Evolutionary conservation across 2,329 filamentous ascomycete genomes (phyloP).

Genomic region (Hortaea werneckii): DNA sequence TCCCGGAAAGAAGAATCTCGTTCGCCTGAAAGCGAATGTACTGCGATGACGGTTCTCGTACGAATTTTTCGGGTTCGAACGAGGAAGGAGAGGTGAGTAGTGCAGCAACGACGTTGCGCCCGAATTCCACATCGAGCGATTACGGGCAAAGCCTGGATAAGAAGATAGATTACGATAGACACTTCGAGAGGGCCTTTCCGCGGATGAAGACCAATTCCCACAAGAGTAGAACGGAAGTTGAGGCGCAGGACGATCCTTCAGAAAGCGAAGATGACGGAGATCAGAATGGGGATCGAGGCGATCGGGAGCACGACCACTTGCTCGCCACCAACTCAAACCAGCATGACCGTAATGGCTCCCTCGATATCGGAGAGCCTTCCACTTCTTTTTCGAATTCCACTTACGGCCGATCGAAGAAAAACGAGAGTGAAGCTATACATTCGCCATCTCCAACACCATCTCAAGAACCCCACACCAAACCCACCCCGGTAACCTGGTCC

Average conservation of each 20-base stretch:
- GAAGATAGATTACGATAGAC: constrained; percentile 9
- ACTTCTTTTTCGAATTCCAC: no score
- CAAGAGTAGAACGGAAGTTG: not conserved
- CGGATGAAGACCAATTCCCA: constrained; percentile 1
- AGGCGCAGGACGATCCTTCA: no score
- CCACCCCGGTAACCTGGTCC: constrained; percentile 50
- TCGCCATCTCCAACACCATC: constrained; percentile 11
- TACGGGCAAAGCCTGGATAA: constrained; percentile 10
- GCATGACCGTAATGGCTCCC: not conserved
- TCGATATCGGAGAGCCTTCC: constrained; percentile 1
- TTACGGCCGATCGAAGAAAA: no score
- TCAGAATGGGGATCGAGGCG: not conserved
- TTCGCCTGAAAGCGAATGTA: not conserved
- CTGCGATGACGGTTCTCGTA: not conserved
- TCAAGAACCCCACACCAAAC: constrained; percentile 5
- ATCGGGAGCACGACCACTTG: constrained; percentile 6
- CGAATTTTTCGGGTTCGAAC: not conserved
- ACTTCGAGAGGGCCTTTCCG: not conserved
- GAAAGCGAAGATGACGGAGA: constrained; percentile 4
- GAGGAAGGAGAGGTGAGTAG: constrained; percentile 15
- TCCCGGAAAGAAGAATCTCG: no score
- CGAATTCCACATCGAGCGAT: constrained; percentile 7
- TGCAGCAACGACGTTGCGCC: constrained; percentile 17
- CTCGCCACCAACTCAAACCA: constrained; percentile 5
- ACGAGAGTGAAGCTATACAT: not conserved